Percentiles rank a stretch among this genome's conserved stretches.
These are phyloP conservation scores for Globisporangium cederbergense DNA, from an alignment of 352 stramenopile species.

Conservation along the genomic window DNA sequence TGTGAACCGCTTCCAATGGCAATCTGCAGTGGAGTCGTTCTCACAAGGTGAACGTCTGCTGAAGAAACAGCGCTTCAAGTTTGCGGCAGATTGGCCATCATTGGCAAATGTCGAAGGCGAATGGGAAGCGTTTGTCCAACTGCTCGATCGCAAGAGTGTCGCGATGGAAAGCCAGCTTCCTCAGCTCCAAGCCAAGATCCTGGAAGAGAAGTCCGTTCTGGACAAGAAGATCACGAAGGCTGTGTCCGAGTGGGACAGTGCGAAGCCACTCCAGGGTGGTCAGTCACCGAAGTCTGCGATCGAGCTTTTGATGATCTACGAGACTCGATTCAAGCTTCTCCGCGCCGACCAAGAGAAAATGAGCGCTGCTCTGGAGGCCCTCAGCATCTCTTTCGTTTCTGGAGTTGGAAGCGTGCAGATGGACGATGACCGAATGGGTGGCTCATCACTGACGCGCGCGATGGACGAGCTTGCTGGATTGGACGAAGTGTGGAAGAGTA, in stretches of 20 bases:
- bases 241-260: slow-evolving; percentile 75
- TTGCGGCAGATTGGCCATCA: slow-evolving; percentile 95
- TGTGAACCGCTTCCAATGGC: slow-evolving; percentile 63
- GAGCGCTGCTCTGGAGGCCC: slow-evolving; percentile 92
- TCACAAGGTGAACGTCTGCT: slow-evolving; percentile 94
- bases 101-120: slow-evolving; percentile 95
- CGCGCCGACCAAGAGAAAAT: slow-evolving; percentile 94
- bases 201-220: slow-evolving; percentile 92
- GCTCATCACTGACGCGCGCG: slow-evolving; percentile 61
- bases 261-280: slow-evolving; percentile 74
- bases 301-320: slow-evolving; percentile 81
- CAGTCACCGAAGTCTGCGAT: slow-evolving; percentile 70
- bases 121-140: slow-evolving; percentile 92
- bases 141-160: slow-evolving; percentile 85
- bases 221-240: slow-evolving; percentile 78
- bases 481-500: slow-evolving; percentile 97
- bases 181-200: slow-evolving; percentile 96
- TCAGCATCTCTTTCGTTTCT: slow-evolving; percentile 82
- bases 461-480: slow-evolving; percentile 94
- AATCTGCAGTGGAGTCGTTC: slow-evolving; percentile 86
- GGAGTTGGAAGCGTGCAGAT: slow-evolving; percentile 44
- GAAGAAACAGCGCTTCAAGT: slow-evolving; percentile 95
- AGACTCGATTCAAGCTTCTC: slow-evolving; percentile 81
- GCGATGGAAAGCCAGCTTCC: slow-evolving; percentile 97
- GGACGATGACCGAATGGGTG: slow-evolving; percentile 76